These are phyloP conservation scores for Russula vinacea DNA, from an alignment of 768 basidiomycete genomes.

Conservation along the genomic window DNA sequence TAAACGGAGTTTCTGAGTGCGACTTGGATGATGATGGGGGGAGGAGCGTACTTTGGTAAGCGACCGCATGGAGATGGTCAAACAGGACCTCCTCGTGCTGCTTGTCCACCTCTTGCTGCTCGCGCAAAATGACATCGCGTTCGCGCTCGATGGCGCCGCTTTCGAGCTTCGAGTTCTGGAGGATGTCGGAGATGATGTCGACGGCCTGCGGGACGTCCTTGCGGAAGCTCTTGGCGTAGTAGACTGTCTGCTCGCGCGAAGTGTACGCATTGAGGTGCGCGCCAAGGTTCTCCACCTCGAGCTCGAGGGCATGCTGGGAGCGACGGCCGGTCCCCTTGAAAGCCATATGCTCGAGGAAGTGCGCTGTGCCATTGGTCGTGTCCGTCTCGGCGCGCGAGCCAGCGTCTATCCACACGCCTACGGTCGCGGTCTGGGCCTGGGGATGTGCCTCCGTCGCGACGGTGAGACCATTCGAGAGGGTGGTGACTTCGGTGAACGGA, in stretches of 20 bases:
- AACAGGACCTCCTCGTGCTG: slow-evolving; percentile 98
- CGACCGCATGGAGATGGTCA: slow-evolving; percentile 94
- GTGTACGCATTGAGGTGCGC: slow-evolving; percentile 98
- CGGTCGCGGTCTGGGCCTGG: slow-evolving; percentile 94
- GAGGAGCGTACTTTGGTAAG: slow-evolving; percentile 84
- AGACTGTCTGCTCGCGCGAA: slow-evolving; percentile 97
- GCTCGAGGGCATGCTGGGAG: slow-evolving; percentile 84
- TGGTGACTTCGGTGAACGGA: slow-evolving; percentile 87
- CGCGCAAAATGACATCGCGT: slow-evolving; percentile 92
- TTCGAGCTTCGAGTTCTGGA: slow-evolving; percentile 96
- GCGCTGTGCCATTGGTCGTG: slow-evolving; percentile 92
- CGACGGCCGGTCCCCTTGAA: slow-evolving; percentile 94
- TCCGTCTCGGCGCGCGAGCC: slow-evolving; percentile 96
- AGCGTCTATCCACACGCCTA: slow-evolving; percentile 98
- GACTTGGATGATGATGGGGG: not conserved
- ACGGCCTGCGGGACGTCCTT: slow-evolving; percentile 89
- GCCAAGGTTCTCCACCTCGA: slow-evolving; percentile 97
- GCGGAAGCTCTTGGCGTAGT: slow-evolving; percentile 98
- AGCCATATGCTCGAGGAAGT: slow-evolving; percentile 98
- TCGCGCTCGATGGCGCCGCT: slow-evolving; percentile 84
- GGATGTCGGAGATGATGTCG: slow-evolving; percentile 97
- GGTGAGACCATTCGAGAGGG: slow-evolving; percentile 91
- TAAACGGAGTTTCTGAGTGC: slow-evolving; percentile 11
- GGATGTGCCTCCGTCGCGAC: slow-evolving; percentile 90
- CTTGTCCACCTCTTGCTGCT: slow-evolving; percentile 99